These are phyloP conservation scores for Hericium coralloides DNA, from an alignment of 768 basidiomycete genomes.

Conservation along the genomic window DNA sequence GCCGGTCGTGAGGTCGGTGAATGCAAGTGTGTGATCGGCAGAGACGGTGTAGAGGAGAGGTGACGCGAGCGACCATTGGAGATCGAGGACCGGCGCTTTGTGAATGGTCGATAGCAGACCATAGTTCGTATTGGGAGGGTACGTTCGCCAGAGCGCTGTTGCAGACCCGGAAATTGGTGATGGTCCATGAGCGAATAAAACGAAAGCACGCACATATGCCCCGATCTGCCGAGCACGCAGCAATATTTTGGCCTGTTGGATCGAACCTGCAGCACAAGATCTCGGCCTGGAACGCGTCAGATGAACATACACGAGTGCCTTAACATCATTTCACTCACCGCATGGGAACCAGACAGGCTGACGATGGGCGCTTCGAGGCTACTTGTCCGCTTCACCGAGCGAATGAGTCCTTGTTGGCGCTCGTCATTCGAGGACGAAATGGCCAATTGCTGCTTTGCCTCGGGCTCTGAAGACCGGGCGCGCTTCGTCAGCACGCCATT, in stretches of 20 bases:
- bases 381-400: slow-evolving; percentile 88
- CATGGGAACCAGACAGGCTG: slow-evolving; percentile 79
- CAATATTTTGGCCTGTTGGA: slow-evolving; percentile 88
- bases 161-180: neutral
- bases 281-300: slow-evolving; percentile 47
- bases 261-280: slow-evolving; percentile 91
- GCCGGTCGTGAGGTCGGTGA: slow-evolving; percentile 79
- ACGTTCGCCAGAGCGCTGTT: slow-evolving; percentile 83
- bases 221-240: slow-evolving; percentile 85
- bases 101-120: slow-evolving; percentile 74
- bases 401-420: slow-evolving; percentile 67
- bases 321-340: slow-evolving; percentile 39
- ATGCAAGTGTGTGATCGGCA: slow-evolving; percentile 77
- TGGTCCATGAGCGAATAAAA: neutral
- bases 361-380: slow-evolving; percentile 91
- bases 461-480: slow-evolving; percentile 37
- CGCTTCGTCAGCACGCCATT: slow-evolving; percentile 55
- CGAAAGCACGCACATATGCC: slow-evolving; percentile 67
- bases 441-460: slow-evolving; percentile 54
- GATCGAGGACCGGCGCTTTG: slow-evolving; percentile 88
- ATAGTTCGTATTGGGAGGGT: slow-evolving; percentile 89
- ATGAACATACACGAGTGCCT: neutral
- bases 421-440: slow-evolving; percentile 73
- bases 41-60: slow-evolving; percentile 73
- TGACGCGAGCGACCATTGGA: slow-evolving; percentile 79